Evolutionary conservation across 495 filamentous ascomycete species (phyloP).

Genomic region (Xanthoparmelia taractica): DNA sequence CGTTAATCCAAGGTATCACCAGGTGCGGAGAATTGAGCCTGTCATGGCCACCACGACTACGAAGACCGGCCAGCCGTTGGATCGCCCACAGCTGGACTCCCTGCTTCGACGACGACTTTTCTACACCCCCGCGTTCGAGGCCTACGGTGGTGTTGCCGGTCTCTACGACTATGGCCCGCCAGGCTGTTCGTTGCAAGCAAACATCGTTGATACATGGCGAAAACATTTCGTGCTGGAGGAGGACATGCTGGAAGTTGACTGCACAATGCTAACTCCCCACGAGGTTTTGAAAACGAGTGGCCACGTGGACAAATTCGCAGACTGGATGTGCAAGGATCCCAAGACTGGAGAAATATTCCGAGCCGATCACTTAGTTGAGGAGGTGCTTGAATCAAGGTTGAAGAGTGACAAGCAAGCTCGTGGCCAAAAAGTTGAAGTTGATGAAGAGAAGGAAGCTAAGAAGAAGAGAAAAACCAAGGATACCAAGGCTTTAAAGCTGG

Average conservation of each 20-base stretch:
- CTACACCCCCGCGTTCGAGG: constrained; percentile 91
- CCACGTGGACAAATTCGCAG: constrained; percentile 95
- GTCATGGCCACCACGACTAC: constrained; percentile 63
- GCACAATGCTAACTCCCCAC: constrained; percentile 74
- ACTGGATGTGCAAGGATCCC: constrained; percentile 99
- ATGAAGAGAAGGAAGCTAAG: constrained; percentile 56
- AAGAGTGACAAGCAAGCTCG: constrained; percentile 75
- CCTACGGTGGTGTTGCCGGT: constrained; percentile 80
- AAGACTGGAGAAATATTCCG: constrained; percentile 95
- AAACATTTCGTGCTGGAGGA: constrained; percentile 88
- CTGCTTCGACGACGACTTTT: constrained; percentile 83
- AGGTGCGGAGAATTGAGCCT: constrained; percentile 22
- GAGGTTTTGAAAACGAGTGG: constrained; percentile 93
- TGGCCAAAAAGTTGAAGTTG: constrained; percentile 60
- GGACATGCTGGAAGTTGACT: constrained; percentile 87
- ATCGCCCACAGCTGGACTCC: constrained; percentile 69
- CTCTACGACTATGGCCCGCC: constrained; percentile 83
- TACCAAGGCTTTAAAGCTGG: constrained; percentile 52
- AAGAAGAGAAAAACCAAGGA: constrained; percentile 57
- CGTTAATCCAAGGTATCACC: constrained; percentile 26
- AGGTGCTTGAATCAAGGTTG: constrained; percentile 74
- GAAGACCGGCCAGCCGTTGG: constrained; percentile 80
- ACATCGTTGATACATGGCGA: constrained; percentile 85
- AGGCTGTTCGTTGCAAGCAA: constrained; percentile 69
- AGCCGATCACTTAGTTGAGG: constrained; percentile 92